Evolutionary conservation across 106 monocot species (phyloP), one percentile per base, ranked within the genome.

Genomic region (Chionographis japonica): DNA sequence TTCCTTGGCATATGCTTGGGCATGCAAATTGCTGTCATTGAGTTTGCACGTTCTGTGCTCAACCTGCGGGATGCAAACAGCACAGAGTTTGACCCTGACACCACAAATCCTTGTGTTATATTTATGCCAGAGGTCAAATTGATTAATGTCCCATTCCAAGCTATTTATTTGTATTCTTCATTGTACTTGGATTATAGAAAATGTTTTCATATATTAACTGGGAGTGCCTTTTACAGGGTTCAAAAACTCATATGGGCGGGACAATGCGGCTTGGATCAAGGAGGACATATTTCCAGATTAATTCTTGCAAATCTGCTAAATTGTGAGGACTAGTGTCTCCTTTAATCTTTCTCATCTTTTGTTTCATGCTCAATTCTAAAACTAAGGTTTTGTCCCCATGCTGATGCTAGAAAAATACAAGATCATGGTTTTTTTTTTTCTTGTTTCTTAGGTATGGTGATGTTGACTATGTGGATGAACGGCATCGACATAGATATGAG

Each of bases 241-340:
- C 90, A 38, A 90, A 78, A 73, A 90, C 85, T 37, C 90, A 90
- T 56, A 90, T 85, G 90, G 90, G 90, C n/a, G 85, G 80, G 37
- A 90, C 85, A 9, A 86, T 90, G 90, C 73, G 85, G 36, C 85
- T 90, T 75, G 90, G 90, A 72, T 90, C 85, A 37, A 85, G 90
- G 65, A 79, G 82, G 40, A 85, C 85, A 39, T 75, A 71, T 64
- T 83, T 85, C 36, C 53, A 69, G 69, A 35, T 12, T 51, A 0
- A 65, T 40, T 60, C 80, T 57, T 83, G 83, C 71, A 90, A 72
- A 61, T 78, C 85, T 58, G 79, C 72, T 15, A 79, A 85, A 62
- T 62, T 89, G 89, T 89, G 59, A 81, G 88, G 41, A 73, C 17
- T 13, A 37, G 46, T 37, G 7, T 38, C 37, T 46, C 41, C 16